These are phyloP conservation scores for Coniochaeta sp. DNA, from an alignment of 2,329 filamentous ascomycete genomes.

Conservation along the genomic window DNA sequence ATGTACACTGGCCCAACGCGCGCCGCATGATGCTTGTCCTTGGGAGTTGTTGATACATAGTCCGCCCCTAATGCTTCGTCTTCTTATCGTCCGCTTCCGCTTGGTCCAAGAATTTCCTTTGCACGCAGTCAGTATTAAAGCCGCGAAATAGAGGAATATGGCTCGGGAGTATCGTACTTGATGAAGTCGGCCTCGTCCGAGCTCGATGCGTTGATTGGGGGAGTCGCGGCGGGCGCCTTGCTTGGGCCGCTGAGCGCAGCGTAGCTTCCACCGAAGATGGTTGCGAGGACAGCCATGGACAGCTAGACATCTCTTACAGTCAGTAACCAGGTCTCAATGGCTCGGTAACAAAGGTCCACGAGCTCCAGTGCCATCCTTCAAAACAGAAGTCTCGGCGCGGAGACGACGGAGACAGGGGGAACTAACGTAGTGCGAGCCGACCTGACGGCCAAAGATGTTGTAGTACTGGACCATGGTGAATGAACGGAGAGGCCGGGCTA, in stretches of 20 bases:
- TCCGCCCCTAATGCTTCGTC: conserved; percentile 30
- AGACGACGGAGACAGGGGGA: background rate
- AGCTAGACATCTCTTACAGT: conserved; percentile 31
- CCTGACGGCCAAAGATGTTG: conserved; percentile 49
- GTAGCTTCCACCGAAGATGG: conserved; percentile 42
- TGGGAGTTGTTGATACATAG: conserved; percentile 1
- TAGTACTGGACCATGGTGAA: conserved; percentile 43
- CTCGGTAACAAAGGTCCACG: background rate
- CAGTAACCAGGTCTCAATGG: conserved; percentile 9
- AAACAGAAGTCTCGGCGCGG: background rate
- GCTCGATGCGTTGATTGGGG: conserved; percentile 55
- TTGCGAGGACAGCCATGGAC: conserved; percentile 47
- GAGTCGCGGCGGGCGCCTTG: conserved; percentile 34
- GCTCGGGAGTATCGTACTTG: conserved; percentile 38
- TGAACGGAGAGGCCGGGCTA: conserved; percentile 15
- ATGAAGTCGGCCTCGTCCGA: conserved; percentile 59
- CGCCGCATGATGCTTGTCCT: conserved; percentile 1
- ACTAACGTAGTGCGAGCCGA: conserved; percentile 56
- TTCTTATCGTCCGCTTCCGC: conserved; percentile 34
- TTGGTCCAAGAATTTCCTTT: conserved; percentile 39
- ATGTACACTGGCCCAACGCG: conserved; percentile 16
- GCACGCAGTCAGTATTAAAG: conserved; percentile 7
- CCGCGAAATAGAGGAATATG: background rate
- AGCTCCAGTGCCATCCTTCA: background rate
- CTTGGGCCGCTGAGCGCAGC: conserved; percentile 35